phyloP scores from a whole-genome alignment of 495 filamentous ascomycete species.

The Ramalina peruviana region DNA sequence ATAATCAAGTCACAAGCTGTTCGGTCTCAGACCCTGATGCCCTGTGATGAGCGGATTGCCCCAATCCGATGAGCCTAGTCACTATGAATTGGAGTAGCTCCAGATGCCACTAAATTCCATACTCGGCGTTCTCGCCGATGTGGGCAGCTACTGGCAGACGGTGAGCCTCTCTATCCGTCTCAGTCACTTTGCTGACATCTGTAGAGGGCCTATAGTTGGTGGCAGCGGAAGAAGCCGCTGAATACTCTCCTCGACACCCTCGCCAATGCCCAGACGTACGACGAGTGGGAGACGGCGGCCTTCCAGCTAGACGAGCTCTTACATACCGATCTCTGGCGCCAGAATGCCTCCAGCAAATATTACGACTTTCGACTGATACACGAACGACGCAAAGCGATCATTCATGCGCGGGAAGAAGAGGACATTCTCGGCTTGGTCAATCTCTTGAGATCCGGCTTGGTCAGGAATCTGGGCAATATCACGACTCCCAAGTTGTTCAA shows the following conservation, averaged over 20 bases:
- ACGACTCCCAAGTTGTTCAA: constrained; percentile 74
- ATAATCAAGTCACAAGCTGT: not conserved
- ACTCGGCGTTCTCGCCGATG: constrained; percentile 12
- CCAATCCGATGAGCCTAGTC: not conserved
- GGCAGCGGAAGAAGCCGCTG: constrained; percentile 35
- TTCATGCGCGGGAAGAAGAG: constrained; percentile 58
- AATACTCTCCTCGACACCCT: constrained; percentile 44
- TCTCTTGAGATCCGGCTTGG: constrained; percentile 70
- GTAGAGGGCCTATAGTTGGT: constrained; percentile 43
- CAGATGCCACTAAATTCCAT: constrained; percentile 13
- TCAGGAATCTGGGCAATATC: constrained; percentile 87
- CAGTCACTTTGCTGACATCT: not conserved
- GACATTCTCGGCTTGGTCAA: constrained; percentile 65
- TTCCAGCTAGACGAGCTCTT: constrained; percentile 65
- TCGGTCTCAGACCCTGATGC: not conserved
- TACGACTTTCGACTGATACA: constrained; percentile 86
- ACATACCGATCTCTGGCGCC: constrained; percentile 74
- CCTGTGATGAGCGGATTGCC: not conserved
- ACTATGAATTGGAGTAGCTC: not conserved
- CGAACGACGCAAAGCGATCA: constrained; percentile 56
- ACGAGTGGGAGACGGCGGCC: constrained; percentile 74
- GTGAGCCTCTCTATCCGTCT: constrained; percentile 6
- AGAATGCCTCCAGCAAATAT: constrained; percentile 63
- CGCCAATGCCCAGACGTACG: constrained; percentile 50
- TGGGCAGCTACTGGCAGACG: constrained; percentile 17